These are phyloP conservation scores for Penicillium herquei DNA, from an alignment of 495 filamentous ascomycete genomes.

Conservation along the genomic window DNA sequence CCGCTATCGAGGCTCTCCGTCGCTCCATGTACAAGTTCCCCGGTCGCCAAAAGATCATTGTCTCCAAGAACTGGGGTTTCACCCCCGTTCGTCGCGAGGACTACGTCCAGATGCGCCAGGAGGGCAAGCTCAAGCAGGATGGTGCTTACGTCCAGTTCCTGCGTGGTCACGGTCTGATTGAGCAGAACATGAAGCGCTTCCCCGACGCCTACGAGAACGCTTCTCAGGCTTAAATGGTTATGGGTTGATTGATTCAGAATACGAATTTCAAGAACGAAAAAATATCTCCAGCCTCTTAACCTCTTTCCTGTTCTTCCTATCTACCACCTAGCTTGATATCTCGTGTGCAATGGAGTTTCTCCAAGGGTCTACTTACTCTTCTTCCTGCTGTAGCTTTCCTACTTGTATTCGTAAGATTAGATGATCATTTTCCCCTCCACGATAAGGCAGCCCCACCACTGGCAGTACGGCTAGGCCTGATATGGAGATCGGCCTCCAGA, in stretches of 20 bases:
- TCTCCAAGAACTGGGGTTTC: conserved; percentile 99
- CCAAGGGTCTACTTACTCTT: conserved; percentile 20
- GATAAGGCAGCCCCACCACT: no score
- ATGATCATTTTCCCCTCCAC: no score
- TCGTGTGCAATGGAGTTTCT: conserved; percentile 31
- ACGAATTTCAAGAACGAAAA: conserved; percentile 30
- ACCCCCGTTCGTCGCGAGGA: conserved; percentile 95
- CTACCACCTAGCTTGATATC: conserved; percentile 26
- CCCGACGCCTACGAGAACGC: conserved; percentile 76
- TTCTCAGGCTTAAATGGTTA: conserved; percentile 46
- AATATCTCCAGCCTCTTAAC: conserved; percentile 26
- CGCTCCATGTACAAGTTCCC: conserved; percentile 99
- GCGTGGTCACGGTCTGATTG: conserved; percentile 79
- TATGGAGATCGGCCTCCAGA: no score
- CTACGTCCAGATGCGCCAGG: conserved; percentile 87
- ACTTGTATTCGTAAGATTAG: no score
- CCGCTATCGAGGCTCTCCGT: conserved; percentile 96
- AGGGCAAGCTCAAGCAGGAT: conserved; percentile 86
- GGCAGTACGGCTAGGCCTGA: no score
- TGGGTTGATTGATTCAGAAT: conserved; percentile 28
- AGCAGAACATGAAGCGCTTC: conserved; percentile 87
- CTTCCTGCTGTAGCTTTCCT: neutral
- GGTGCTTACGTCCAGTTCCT: conserved; percentile 99
- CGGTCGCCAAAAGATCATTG: conserved; percentile 99
- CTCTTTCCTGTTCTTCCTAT: conserved; percentile 16